These are phyloP conservation scores for Neoboletus magnificus DNA, from an alignment of 768 basidiomycete genomes.

Conservation along the genomic window DNA sequence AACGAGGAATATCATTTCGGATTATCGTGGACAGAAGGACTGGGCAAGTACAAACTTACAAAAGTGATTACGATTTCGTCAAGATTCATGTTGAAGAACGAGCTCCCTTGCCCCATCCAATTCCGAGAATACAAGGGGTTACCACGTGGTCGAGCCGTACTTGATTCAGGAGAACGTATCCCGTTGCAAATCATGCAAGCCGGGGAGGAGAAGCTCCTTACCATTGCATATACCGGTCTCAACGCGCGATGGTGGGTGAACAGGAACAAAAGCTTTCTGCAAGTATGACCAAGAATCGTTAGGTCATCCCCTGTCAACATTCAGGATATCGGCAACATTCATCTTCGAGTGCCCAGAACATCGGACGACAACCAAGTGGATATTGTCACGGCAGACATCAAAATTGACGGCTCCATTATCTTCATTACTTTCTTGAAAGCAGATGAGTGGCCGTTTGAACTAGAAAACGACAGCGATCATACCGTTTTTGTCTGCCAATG, in stretches of 20 bases:
- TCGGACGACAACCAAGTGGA: slow-evolving; percentile 38
- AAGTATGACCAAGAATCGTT: neutral
- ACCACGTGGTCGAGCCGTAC: slow-evolving; percentile 55
- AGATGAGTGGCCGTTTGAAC: slow-evolving; percentile 82
- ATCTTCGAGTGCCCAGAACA: slow-evolving; percentile 63
- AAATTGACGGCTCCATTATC: slow-evolving; percentile 83
- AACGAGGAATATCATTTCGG: slow-evolving; percentile 76
- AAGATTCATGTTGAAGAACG: slow-evolving; percentile 87
- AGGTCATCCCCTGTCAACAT: slow-evolving; percentile 95
- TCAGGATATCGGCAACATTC: slow-evolving; percentile 82
- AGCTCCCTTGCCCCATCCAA: slow-evolving; percentile 60
- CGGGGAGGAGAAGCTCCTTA: slow-evolving; percentile 71
- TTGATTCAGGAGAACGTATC: slow-evolving; percentile 66
- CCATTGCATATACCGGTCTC: slow-evolving; percentile 81
- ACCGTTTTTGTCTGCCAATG: slow-evolving; percentile 68
- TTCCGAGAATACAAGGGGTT: slow-evolving; percentile 83
- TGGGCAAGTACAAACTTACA: slow-evolving; percentile 95
- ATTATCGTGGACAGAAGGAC: slow-evolving; percentile 87
- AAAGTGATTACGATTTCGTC: slow-evolving; percentile 92
- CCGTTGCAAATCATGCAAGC: slow-evolving; percentile 66
- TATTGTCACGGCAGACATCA: slow-evolving; percentile 72
- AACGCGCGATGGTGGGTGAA: slow-evolving; percentile 71
- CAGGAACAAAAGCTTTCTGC: neutral
- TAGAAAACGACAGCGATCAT: slow-evolving; percentile 87
- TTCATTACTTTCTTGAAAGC: slow-evolving; percentile 70